Base-by-base conservation (phyloP, 75 land plant species). In the Cupressus sempervirens region DNA sequence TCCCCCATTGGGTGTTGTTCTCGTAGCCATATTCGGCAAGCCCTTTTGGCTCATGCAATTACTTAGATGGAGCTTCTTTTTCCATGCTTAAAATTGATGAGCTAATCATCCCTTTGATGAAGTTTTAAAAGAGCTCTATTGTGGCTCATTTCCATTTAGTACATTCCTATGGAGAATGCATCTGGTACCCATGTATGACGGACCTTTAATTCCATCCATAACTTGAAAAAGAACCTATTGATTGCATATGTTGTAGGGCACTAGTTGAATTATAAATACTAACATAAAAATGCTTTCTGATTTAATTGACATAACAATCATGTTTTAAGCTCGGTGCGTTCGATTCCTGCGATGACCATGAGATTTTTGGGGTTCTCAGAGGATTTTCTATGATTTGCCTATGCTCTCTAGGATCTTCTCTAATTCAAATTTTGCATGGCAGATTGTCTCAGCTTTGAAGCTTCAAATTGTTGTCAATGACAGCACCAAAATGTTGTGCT, bases 281-380 rank as follows among this genome's bases (percentile, higher is more conserved):
- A 46, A 92, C 94, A 82, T 91, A 67, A 30, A 38, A 53, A 11
- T 75, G 8, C 9, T 70, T 70, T 23, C 30, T 62, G 8, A 90
- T n/a, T 34, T 79, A 5, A 58, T 84, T 76, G 41, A 68, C 86
- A 67, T 93, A 93, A 0, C 88, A 23, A 23, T 93, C 93, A 76
- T 91, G 88, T 85, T 86, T 86, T n/a, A n/a, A n/a, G n/a, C n/a
- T n/a, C n/a, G n/a, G n/a, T n/a, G n/a, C n/a, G n/a, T n/a, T n/a
- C n/a, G n/a, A n/a, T n/a, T n/a, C n/a, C n/a, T 0, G 91, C 88
- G 16, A 88, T 41, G 79, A n/a, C 90, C 88, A 2, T 72, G 85
- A 80, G 89, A 93, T 26, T 30, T 82, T 77, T 93, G 94, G 14
- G 94, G 91, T n/a, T n/a, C n/a, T n/a, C n/a, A n/a, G n/a, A n/a